Evolutionary conservation across 768 basidiomycete genomes (phyloP).

Genomic region (Mycena leptocephala): DNA sequence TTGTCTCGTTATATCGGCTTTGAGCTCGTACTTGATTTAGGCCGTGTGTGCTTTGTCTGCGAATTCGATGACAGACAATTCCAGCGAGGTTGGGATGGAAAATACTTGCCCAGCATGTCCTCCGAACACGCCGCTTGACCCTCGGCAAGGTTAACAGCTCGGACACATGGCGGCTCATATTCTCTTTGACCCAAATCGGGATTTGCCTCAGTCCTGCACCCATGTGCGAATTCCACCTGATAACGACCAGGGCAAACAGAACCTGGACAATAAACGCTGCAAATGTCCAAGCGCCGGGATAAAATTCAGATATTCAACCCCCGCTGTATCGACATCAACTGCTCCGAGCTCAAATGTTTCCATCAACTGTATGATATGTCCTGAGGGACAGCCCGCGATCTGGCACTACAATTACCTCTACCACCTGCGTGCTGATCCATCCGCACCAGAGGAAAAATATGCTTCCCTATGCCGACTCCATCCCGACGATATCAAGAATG

Average conservation of each 20-base stretch:
- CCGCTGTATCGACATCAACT: too few species aligned
- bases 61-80: not conserved
- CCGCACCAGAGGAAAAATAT: not conserved
- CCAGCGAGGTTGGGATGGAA: not conserved
- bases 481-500: not conserved
- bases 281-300: too few species aligned
- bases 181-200: too few species aligned
- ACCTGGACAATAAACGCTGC: too few species aligned
- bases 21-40: not conserved
- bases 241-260: too few species aligned
- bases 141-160: not conserved
- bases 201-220: too few species aligned
- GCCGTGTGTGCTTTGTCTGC: constrained; percentile 9
- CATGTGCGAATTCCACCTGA: too few species aligned
- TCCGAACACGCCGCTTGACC: not conserved
- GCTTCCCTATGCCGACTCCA: not conserved
- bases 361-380: too few species aligned
- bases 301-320: too few species aligned
- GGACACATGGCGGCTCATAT: too few species aligned
- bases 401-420: constrained; percentile 41
- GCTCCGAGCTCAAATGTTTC: too few species aligned
- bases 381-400: not conserved
- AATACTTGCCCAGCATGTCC: not conserved
- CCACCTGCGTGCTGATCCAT: not conserved
- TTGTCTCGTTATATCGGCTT: too few species aligned